A percentile compares a stretch with the other conserved stretches of the same genome.
phyloP scores from a whole-genome alignment of 2,329 filamentous ascomycete genomes.

The Acrodontium crateriforme region DNA sequence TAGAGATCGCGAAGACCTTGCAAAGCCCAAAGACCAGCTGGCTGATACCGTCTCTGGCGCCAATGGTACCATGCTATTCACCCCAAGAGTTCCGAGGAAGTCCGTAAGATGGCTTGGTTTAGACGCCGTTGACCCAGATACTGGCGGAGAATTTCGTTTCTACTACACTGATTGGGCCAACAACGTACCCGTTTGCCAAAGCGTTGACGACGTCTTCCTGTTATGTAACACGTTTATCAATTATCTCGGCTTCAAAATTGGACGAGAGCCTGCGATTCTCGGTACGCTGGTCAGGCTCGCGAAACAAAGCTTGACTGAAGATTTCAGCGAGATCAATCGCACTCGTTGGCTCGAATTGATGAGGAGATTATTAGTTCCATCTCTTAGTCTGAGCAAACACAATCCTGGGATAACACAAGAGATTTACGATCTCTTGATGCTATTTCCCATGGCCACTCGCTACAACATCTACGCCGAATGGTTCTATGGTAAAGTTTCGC shows the following conservation, averaged over 20 bases:
- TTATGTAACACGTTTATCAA: constrained; percentile 76
- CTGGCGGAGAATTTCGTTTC: constrained; percentile 66
- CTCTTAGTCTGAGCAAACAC: constrained; percentile 70
- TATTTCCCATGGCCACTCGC: constrained; percentile 61
- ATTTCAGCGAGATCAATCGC: constrained; percentile 55
- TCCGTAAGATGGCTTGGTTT: constrained; percentile 71
- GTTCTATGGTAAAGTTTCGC: constrained; percentile 65
- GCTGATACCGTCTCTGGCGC: constrained; percentile 53
- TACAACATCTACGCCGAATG: constrained; percentile 91
- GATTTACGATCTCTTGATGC: constrained; percentile 68
- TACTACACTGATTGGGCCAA: constrained; percentile 98
- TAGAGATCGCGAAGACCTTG: constrained; percentile 25
- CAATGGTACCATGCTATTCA: constrained; percentile 48
- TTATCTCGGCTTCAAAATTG: constrained; percentile 76
- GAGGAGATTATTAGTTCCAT: constrained; percentile 71
- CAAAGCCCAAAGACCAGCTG: constrained; percentile 36
- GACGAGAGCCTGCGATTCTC: constrained; percentile 63
- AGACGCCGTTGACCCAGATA: constrained; percentile 61
- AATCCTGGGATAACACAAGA: constrained; percentile 79
- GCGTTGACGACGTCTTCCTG: constrained; percentile 77
- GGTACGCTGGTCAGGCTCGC: constrained; percentile 80
- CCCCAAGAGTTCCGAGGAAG: constrained; percentile 47
- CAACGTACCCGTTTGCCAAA: constrained; percentile 82
- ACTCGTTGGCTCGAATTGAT: constrained; percentile 75
- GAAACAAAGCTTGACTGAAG: constrained; percentile 55